A percentile compares a stretch with the other conserved stretches of the same genome.
Evolutionary conservation across 108 stramenopile species (phyloP).

Genomic region (Seminavis robusta): DNA sequence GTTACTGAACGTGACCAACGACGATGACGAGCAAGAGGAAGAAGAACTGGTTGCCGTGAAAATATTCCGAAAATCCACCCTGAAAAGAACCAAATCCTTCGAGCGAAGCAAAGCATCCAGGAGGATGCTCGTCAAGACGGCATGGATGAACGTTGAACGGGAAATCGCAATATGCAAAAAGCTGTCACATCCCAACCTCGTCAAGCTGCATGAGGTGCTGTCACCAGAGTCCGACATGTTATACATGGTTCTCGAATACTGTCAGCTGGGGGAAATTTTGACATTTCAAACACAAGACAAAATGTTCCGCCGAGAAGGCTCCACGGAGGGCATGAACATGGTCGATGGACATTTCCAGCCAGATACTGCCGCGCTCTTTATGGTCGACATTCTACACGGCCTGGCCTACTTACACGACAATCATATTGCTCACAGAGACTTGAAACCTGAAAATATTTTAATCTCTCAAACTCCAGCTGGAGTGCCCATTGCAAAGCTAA

Average conservation of each 20-base stretch:
- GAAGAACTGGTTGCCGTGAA: conserved; percentile 83
- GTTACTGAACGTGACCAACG: too few relatives aligned
- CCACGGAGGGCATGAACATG: conserved; percentile 6
- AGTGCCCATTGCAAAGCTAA: conserved; percentile 72
- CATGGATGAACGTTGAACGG: conserved; percentile 76
- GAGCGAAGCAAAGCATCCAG: conserved; percentile 33
- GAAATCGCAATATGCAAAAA: conserved; percentile 91
- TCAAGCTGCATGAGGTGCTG: conserved; percentile 76
- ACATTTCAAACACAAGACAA: conserved; percentile 61
- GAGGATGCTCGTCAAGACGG: conserved; percentile 59
- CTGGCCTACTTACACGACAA: conserved; percentile 86
- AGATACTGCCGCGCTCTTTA: conserved; percentile 65
- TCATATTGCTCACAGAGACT: conserved; percentile 78
- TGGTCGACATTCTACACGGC: conserved; percentile 87
- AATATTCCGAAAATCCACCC: conserved; percentile 69
- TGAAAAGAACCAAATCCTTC: conserved; percentile 79
- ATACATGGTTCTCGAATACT: conserved; percentile 89
- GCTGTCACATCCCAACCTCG: conserved; percentile 81
- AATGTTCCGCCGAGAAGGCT: conserved; percentile 46
- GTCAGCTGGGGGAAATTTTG: conserved; percentile 84
- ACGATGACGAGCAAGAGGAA: conserved; percentile 13
- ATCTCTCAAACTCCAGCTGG: too few relatives aligned
- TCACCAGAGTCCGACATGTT: conserved; percentile 72
- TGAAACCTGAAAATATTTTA: conserved; percentile 85
- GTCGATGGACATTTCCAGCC: conserved; percentile 76